Conservation (phyloP, 192 early-diverging fungal genomes). For the Linnemannia schmuckeri region DNA sequence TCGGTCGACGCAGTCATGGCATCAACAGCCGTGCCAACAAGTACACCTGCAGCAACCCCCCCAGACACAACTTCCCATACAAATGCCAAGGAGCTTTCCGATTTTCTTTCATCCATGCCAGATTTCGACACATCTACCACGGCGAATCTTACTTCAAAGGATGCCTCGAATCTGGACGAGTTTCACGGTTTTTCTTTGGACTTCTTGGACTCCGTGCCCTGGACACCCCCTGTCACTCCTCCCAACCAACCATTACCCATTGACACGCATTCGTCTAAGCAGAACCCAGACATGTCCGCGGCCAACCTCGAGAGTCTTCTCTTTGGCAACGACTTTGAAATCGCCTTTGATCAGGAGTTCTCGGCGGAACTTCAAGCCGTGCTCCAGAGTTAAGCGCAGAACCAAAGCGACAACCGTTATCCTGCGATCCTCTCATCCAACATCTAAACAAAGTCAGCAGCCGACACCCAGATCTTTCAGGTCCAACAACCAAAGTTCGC, state of each 20-base stretch:
- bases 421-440: neutral
- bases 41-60: neutral
- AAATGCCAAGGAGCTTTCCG: neutral
- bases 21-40: neutral
- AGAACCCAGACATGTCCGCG: neutral
- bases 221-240: slow-evolving; percentile 39
- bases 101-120: neutral
- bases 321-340: slow-evolving; percentile 23
- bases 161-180: neutral
- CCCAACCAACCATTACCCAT: slow-evolving; percentile 9
- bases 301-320: slow-evolving; percentile 18
- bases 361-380: slow-evolving; percentile 29
- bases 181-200: slow-evolving; percentile 24
- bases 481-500: neutral
- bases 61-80: neutral
- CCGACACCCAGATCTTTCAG: neutral
- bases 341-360: slow-evolving; percentile 29
- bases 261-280: neutral
- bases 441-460: neutral
- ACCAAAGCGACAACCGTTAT: neutral
- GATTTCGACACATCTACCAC: neutral
- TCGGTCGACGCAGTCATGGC: neutral
- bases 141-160: neutral
- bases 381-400: neutral
- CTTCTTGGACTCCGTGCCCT: slow-evolving; percentile 11